These are phyloP conservation scores for Lentinula raphanica DNA, from an alignment of 768 basidiomycete genomes.

Conservation along the genomic window DNA sequence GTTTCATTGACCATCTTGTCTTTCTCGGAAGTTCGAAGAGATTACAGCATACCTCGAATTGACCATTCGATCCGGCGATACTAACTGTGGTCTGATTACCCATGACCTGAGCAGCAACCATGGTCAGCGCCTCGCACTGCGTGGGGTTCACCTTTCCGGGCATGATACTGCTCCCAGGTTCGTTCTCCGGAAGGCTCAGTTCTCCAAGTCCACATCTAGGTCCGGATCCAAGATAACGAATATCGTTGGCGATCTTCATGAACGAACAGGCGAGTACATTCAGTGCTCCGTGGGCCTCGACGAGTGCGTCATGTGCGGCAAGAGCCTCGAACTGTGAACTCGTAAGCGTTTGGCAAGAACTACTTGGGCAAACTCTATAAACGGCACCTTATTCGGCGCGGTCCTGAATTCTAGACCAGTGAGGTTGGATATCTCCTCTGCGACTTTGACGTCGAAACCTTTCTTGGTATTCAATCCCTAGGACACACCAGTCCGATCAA, in stretches of 20 bases:
- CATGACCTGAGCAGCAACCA: conserved; percentile 98
- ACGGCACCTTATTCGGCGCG: conserved; percentile 89
- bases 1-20: neutral
- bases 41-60: conserved; percentile 77
- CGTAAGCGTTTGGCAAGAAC: neutral
- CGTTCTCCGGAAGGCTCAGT: conserved; percentile 92
- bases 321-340: conserved; percentile 84
- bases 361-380: neutral
- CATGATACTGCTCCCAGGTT: conserved; percentile 99
- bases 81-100: conserved; percentile 94
- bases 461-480: conserved; percentile 95
- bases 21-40: neutral
- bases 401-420: conserved; percentile 91
- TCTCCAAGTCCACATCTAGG: conserved; percentile 97
- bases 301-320: conserved; percentile 95
- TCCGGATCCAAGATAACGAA: conserved; percentile 95
- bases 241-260: conserved; percentile 99
- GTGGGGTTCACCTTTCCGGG: conserved; percentile 99
- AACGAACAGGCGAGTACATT: conserved; percentile 92
- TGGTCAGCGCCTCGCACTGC: conserved; percentile 96
- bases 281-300: conserved; percentile 96
- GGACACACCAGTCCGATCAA: conserved; percentile 2
- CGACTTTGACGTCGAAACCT: conserved; percentile 95
- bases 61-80: conserved; percentile 90
- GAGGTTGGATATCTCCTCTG: conserved; percentile 84